phyloP scores from a whole-genome alignment of 495 filamentous ascomycete species.

The Penicillium pulvis region DNA sequence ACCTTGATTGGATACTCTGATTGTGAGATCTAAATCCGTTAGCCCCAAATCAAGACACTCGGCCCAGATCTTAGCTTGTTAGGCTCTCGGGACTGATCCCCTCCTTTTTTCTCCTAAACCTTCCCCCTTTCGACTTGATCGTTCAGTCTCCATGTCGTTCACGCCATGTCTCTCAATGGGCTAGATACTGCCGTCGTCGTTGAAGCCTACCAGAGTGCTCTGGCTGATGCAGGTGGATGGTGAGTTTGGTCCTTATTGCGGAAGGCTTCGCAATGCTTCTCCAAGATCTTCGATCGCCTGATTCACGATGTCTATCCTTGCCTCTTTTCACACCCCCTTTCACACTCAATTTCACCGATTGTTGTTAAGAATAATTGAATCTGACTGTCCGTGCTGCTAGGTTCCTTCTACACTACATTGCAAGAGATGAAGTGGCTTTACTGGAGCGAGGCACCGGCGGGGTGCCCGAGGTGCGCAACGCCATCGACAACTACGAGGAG shows the following conservation, averaged over 20 bases:
- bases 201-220: conserved; percentile 81
- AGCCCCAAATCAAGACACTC: conserved; percentile 10
- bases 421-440: conserved; percentile 85
- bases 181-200: conserved; percentile 78
- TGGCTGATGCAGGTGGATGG: conserved; percentile 91
- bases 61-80: conserved; percentile 10
- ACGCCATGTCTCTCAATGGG: conserved; percentile 94
- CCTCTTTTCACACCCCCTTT: conserved; percentile 5
- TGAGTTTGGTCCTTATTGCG: conserved; percentile 50
- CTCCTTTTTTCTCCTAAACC: conserved; percentile 10
- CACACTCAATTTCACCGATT: neutral
- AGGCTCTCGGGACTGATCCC: conserved; percentile 6
- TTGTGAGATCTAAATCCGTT: conserved; percentile 27
- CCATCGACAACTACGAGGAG: conserved; percentile 77
- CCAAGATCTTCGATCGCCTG: conserved; percentile 1
- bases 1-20: conserved; percentile 25
- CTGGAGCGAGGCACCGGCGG: conserved; percentile 78
- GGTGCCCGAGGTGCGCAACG: conserved; percentile 77
- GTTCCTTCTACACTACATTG: conserved; percentile 91
- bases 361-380: neutral
- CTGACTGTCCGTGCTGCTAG: conserved; percentile 45
- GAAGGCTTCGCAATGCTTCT: conserved; percentile 6
- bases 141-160: conserved; percentile 40
- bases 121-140: conserved; percentile 6
- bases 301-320: neutral